Evolutionary conservation across 2,329 filamentous ascomycete species (phyloP), one percentile per base, ranked within the genome.

Genomic region (Dothistroma septosporum): DNA sequence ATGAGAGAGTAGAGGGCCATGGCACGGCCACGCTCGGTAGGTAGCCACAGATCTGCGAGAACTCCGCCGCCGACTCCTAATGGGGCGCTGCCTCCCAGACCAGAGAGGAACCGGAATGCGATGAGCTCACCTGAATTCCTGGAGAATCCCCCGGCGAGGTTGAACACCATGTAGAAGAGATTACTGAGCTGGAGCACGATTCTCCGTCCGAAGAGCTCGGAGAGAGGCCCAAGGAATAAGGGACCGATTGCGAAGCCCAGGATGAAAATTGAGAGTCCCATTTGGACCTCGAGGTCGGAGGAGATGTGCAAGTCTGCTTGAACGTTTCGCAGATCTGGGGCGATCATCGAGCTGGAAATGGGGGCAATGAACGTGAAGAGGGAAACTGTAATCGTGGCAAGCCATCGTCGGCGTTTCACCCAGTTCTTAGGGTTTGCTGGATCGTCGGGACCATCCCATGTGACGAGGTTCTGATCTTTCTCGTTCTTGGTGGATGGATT

Each of bases 1-100:
- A 82, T 83, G 0, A 89, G 77, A 55, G 79, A 83, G 75, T 88
- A 88, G 44, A 88, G 80, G 1, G 81, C 81, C 59, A 88, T 83
- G 2, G 85, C 83, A 63, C 79, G 81, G 2, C 86, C 86, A 64
- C 86, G 81, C 71, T 88, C 78, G 68, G 88, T 85, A 0, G 85
- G 77, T 12, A 72, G 74, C 75, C 85, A 88, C 28, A 82, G 79
- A 68, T 88, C 86, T 57, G 80, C 78, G 1, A 74, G 63, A 2
- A 74, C 71, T 60, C 74, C 74, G 33, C 73, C 74, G 33, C 74
- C 74, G 46, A 75, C 71, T 35, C 74, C 73, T 14, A 75, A 67
- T 4, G 74, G 74, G 14, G 74, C 74, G 58, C 70, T 72, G 10
- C 74, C 74, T 22, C 74, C 74, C 1, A 76, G 67, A 59, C 74